phyloP scores from a whole-genome alignment of 2,329 filamentous ascomycete genomes.

The Cytospora chrysosperma region DNA sequence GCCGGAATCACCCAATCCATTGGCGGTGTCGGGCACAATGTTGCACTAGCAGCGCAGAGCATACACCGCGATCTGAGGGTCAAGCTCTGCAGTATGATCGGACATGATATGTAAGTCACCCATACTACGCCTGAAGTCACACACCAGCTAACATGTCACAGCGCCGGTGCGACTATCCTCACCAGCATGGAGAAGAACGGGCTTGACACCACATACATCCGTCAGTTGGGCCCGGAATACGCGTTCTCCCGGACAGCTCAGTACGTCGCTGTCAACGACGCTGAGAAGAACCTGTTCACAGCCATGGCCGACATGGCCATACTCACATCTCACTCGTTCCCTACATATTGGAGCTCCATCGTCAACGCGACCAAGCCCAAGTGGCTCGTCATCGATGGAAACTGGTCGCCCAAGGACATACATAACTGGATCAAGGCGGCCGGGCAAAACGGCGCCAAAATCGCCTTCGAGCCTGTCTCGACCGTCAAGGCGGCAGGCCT shows the following conservation, averaged over 20 bases:
- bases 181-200: constrained; percentile 62
- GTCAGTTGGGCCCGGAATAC: constrained; percentile 49
- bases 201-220: constrained; percentile 64
- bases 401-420: constrained; percentile 71
- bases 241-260: constrained; percentile 72
- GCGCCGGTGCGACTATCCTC: constrained; percentile 72
- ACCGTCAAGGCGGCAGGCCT: constrained; percentile 71
- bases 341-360: constrained; percentile 59
- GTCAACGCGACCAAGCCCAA: constrained; percentile 59
- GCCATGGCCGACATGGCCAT: constrained; percentile 97
- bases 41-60: constrained; percentile 78
- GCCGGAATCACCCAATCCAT: constrained; percentile 77
- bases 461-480: constrained; percentile 89
- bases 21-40: constrained; percentile 90
- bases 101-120: constrained; percentile 66
- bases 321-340: constrained; percentile 57
- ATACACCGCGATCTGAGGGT: constrained; percentile 61
- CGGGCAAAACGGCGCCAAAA: constrained; percentile 52
- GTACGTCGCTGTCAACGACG: constrained; percentile 87
- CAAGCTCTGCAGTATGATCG: constrained; percentile 76
- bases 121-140: background rate
- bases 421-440: constrained; percentile 65
- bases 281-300: constrained; percentile 77
- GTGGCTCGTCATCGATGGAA: constrained; percentile 83
- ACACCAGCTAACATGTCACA: constrained; percentile 32